phyloP scores from a whole-genome alignment of 2,329 filamentous ascomycete genomes.

The Pestalotiopsis sp. region DNA sequence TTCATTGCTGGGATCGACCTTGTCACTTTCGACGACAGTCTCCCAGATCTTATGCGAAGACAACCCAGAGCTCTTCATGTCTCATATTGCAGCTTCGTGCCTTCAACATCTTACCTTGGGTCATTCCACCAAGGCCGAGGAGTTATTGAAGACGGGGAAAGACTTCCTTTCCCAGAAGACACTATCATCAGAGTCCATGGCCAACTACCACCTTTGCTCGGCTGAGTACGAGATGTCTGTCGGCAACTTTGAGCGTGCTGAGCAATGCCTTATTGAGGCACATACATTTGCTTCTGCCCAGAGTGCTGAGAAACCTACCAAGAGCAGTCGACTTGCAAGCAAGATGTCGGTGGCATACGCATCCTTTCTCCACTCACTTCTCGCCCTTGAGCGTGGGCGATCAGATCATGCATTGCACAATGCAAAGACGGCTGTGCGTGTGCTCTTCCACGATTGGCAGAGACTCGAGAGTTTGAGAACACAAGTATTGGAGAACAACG shows the following conservation, averaged over 20 bases:
- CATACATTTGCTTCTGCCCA: conserved; percentile 37
- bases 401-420: conserved; percentile 59
- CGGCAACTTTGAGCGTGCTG: conserved; percentile 66
- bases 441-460: conserved; percentile 58
- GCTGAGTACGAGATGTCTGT: conserved; percentile 75
- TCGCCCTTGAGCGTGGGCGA: conserved; percentile 65
- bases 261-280: conserved; percentile 42
- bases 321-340: conserved; percentile 42
- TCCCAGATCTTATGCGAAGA: conserved; percentile 38
- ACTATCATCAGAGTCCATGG: conserved; percentile 43
- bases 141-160: conserved; percentile 61
- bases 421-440: conserved; percentile 60
- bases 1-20: conserved; percentile 45
- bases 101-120: conserved; percentile 58
- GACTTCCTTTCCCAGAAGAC: conserved; percentile 45
- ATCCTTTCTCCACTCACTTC: conserved; percentile 65
- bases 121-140: conserved; percentile 51
- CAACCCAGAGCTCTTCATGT: conserved; percentile 42
- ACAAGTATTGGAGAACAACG: conserved; percentile 18
- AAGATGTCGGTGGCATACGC: conserved; percentile 62
- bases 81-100: conserved; percentile 51
- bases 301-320: conserved; percentile 25
- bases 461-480: conserved; percentile 47
- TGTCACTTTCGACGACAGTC: conserved; percentile 49
- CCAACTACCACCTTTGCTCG: conserved; percentile 67